phyloP scores from a whole-genome alignment of 1,139 yeast species.

The Starmera stellimalicola region DNA sequence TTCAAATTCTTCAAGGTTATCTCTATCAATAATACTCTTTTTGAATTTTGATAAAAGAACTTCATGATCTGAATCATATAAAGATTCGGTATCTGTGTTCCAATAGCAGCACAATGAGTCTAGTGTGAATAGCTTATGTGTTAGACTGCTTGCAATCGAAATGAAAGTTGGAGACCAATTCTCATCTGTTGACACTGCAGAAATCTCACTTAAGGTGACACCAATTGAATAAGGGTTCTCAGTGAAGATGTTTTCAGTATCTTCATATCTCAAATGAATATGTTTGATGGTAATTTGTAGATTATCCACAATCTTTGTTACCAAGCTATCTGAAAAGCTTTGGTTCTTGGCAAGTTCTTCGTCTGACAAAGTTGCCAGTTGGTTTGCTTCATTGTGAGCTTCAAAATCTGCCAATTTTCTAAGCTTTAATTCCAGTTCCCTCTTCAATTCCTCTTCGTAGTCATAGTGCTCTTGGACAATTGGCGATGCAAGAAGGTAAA shows the following conservation, averaged over 20 bases:
- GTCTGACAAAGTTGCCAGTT: constrained; percentile 26
- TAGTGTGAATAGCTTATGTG: constrained; percentile 72
- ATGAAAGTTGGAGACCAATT: constrained; percentile 84
- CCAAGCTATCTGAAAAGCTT: constrained; percentile 76
- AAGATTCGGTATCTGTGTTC: constrained; percentile 60
- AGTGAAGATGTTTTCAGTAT: constrained; percentile 46
- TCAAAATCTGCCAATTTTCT: constrained; percentile 67
- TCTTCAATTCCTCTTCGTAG: constrained; percentile 52
- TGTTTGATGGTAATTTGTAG: constrained; percentile 87
- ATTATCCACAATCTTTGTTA: constrained; percentile 87
- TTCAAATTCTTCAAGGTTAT: constrained; percentile 18
- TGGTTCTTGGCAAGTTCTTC: constrained; percentile 50
- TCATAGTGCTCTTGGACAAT: constrained; percentile 45
- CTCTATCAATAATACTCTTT: constrained; percentile 24
- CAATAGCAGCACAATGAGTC: constrained; percentile 74
- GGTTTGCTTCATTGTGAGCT: constrained; percentile 36
- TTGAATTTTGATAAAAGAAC: constrained; percentile 35
- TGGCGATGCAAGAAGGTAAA: constrained; percentile 75
- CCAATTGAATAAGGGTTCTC: constrained; percentile 79
- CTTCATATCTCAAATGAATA: constrained; percentile 90
- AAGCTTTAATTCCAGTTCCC: constrained; percentile 58
- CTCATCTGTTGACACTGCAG: constrained; percentile 85
- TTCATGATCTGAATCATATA: constrained; percentile 36
- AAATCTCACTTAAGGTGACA: constrained; percentile 69
- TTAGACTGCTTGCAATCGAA: constrained; percentile 53